phyloP scores from a whole-genome alignment of 148 eudicot species.

The Chenopodium album region DNA sequence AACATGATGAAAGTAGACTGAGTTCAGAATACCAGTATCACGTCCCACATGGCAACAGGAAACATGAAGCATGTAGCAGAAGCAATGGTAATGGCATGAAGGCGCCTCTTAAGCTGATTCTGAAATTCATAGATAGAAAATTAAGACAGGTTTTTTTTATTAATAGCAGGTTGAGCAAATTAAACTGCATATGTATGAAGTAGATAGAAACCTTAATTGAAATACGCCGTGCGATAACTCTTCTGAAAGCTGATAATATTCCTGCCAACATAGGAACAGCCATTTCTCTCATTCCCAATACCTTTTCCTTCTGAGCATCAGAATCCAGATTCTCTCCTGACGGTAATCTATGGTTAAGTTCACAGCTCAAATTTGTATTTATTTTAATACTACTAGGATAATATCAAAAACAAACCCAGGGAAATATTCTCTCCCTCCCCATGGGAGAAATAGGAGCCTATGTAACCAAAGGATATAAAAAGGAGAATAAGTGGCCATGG shows the following conservation, averaged over 20 bases:
- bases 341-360: constrained; percentile 76
- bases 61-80: constrained; percentile 97
- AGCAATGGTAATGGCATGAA: constrained; percentile 87
- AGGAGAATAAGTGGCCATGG: constrained; percentile 78
- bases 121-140: constrained; percentile 33
- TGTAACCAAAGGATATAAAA: constrained; percentile 71
- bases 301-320: constrained; percentile 48
- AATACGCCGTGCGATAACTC: constrained; percentile 87
- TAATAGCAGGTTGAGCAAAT: background rate
- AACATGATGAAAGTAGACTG: background rate
- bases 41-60: constrained; percentile 98
- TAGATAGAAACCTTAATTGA: constrained; percentile 73
- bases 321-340: constrained; percentile 48
- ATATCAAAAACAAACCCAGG: constrained; percentile 12
- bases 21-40: constrained; percentile 62
- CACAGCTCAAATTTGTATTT: constrained; percentile 12
- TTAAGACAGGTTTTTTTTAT: background rate
- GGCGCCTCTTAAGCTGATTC: constrained; percentile 92
- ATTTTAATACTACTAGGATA: background rate
- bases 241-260: constrained; percentile 88
- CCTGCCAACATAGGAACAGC: constrained; percentile 78
- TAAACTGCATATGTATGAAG: constrained; percentile 3
- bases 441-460: background rate
- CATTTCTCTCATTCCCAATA: constrained; percentile 68
- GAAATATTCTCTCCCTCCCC: background rate